Base-by-base conservation (phyloP, 2,329 filamentous ascomycete genomes). In the Epichloe sylvatica region DNA sequence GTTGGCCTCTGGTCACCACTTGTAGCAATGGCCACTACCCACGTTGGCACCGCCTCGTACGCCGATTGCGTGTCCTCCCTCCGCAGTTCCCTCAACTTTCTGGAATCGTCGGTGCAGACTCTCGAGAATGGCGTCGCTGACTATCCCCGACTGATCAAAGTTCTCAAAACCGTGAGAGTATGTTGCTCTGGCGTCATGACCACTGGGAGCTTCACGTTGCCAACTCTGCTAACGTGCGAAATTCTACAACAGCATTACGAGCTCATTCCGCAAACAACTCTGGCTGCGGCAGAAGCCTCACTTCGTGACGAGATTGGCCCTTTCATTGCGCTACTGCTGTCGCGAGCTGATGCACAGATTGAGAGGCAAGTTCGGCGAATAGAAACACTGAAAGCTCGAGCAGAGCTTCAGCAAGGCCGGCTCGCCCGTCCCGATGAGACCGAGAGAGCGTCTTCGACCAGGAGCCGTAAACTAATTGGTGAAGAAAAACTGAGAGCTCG, bases 241-340 rank as follows among this genome's bases (percentile, higher is more conserved):
- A 5, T 13, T 15, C 2, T 11, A 34, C 53, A 94, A 34, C 53
- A 94, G 83, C 90, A 95, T 70, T 96, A 94, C 68, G 90, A 96
- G 65, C 81, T 95, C 40, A 86, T 95, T 57, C 86, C 89, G 15
- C 87, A 94, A 63, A 80, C 84, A 12, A 86, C 86, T 47, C 79
- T 96, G 42, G 81, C 83, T 53, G 77, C 83, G 54, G 90, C 90
- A 34, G 90, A 96, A 67, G 75, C 86, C 56, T 83, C 87, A 4
- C 79, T 96, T 17, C 83, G 89, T 58, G 85, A 87, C 60, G 89
- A 94, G 63, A 92, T 95, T 57, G 83, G 84, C n/a, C 90, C 90
- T 8, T 89, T 88, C 64, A 85, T 94, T 55, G 73, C 82, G 33
- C 78, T 81, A 51, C 78, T 96, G 2, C 80, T 96, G 47, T 77